Percentiles rank a stretch among this genome's conserved stretches.
Conservation (phyloP, 1,139 yeast species). For the Blastobotrys illinoisensis region DNA sequence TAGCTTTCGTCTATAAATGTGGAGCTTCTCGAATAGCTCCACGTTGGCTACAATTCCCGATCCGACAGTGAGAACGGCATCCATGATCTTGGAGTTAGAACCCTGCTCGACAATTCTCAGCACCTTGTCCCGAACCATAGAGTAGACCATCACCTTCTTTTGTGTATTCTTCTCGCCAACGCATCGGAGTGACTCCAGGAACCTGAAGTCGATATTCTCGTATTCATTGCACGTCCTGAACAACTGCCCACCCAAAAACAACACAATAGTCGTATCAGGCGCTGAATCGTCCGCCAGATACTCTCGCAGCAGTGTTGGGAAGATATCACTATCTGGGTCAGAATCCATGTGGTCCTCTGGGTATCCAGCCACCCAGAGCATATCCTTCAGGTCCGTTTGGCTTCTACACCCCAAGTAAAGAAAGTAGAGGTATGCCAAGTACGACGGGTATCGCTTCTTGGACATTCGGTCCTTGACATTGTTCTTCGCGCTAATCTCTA, state of each 20-base stretch:
- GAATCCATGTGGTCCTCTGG: constrained; percentile 32
- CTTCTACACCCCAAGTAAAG: constrained; percentile 48
- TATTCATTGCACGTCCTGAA: constrained; percentile 48
- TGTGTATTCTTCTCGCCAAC: constrained; percentile 30
- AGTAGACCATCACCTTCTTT: constrained; percentile 24
- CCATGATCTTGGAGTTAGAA: constrained; percentile 17
- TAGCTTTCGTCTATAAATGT: constrained; percentile 15
- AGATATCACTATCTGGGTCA: constrained; percentile 34
- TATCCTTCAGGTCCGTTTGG: constrained; percentile 43
- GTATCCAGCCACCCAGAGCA: constrained; percentile 45
- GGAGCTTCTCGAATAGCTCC: constrained; percentile 17
- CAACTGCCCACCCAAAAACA: constrained; percentile 49
- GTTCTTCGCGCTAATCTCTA: constrained; percentile 43
- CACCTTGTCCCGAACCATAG: constrained; percentile 21
- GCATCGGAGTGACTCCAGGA: constrained; percentile 45
- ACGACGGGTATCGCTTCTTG: constrained; percentile 18
- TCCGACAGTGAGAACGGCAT: constrained; percentile 19
- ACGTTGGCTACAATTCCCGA: constrained; percentile 17
- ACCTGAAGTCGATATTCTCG: constrained; percentile 49
- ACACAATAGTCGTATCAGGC: constrained; percentile 42
- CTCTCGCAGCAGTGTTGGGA: constrained; percentile 49
- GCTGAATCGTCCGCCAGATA: constrained; percentile 41
- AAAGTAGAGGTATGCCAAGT: constrained; percentile 47
- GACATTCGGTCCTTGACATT: constrained; percentile 16
- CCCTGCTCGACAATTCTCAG: constrained; percentile 20